Percentiles rank a stretch among this genome's conserved stretches.
Conservation (phyloP, 768 basidiomycete species). For the Leccinum rimulosum region DNA sequence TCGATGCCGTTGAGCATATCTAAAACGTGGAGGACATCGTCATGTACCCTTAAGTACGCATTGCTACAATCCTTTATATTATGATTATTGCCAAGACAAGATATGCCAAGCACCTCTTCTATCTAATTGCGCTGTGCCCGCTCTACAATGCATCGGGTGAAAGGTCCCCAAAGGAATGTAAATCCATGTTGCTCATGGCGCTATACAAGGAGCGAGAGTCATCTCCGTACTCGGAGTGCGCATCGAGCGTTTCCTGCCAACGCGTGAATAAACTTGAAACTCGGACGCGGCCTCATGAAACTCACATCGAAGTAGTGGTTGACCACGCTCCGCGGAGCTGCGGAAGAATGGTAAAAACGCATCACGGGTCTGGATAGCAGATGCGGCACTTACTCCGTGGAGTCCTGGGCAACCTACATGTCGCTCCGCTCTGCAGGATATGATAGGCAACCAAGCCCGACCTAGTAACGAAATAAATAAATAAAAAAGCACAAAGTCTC, state of each 20-base stretch:
- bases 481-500: neutral
- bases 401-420: conserved; percentile 88
- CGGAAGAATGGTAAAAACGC: conserved; percentile 6
- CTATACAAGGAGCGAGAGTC: conserved; percentile 63
- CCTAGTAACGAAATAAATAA: conserved; percentile 39
- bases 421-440: conserved; percentile 86
- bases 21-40: conserved; percentile 35
- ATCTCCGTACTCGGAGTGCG: conserved; percentile 71
- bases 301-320: conserved; percentile 93
- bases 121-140: neutral
- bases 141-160: conserved; percentile 66
- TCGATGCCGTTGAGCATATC: conserved; percentile 23
- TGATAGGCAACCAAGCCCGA: conserved; percentile 89
- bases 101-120: neutral
- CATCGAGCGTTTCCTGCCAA: conserved; percentile 68
- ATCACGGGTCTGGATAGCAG: neutral
- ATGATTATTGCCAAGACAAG: conserved; percentile 22
- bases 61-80: conserved; percentile 32
- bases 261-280: conserved; percentile 3
- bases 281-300: conserved; percentile 3
- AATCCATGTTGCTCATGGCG: conserved; percentile 54
- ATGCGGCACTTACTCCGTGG: conserved; percentile 75
- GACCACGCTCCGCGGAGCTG: conserved; percentile 84
- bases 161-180: conserved; percentile 61
- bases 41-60: conserved; percentile 37